Conservation (phyloP, 306 rosid genomes). For the Vachellia pachyceras region DNA sequence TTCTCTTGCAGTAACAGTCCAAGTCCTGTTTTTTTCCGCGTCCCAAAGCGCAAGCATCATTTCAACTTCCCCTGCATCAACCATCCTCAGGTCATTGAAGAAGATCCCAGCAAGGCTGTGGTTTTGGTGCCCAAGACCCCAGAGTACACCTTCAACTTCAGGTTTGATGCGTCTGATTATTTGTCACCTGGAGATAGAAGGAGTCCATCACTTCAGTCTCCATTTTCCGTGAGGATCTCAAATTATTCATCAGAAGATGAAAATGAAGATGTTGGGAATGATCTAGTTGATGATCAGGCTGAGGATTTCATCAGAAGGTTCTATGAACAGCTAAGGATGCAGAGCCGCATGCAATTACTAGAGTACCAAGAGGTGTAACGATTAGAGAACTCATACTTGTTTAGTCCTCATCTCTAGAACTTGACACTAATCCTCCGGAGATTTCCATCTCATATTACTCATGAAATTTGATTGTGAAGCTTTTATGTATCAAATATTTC, state of each 20-base stretch:
- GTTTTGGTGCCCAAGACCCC: conserved; percentile 45
- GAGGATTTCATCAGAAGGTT: conserved; percentile 64
- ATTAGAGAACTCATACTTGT: background rate
- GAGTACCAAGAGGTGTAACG: conserved; percentile 39
- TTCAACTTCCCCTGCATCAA: conserved; percentile 64
- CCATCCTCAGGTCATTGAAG: conserved; percentile 43
- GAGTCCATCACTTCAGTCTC: conserved; percentile 46
- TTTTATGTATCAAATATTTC: conserved; percentile 7
- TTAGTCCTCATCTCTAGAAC: background rate
- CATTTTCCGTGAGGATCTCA: conserved; percentile 50
- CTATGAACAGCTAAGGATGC: conserved; percentile 56
- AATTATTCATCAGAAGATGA: conserved; percentile 57
- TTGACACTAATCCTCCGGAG: background rate
- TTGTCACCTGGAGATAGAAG: conserved; percentile 39
- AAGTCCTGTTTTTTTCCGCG: conserved; percentile 47
- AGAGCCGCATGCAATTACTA: conserved; percentile 50
- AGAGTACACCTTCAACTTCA: conserved; percentile 42
- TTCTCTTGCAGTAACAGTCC: conserved; percentile 63
- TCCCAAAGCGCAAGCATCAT: conserved; percentile 51
- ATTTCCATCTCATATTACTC: background rate
- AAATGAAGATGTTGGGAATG: conserved; percentile 39
- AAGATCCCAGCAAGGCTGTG: conserved; percentile 24
- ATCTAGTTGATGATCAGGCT: conserved; percentile 54
- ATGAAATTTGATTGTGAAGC: conserved; percentile 6
- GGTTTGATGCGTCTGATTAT: conserved; percentile 41